Percentiles rank a stretch among this genome's conserved stretches.
Conservation (phyloP, 1,284 basidiomycete species). For the Lentinula novae-zelandiae region DNA sequence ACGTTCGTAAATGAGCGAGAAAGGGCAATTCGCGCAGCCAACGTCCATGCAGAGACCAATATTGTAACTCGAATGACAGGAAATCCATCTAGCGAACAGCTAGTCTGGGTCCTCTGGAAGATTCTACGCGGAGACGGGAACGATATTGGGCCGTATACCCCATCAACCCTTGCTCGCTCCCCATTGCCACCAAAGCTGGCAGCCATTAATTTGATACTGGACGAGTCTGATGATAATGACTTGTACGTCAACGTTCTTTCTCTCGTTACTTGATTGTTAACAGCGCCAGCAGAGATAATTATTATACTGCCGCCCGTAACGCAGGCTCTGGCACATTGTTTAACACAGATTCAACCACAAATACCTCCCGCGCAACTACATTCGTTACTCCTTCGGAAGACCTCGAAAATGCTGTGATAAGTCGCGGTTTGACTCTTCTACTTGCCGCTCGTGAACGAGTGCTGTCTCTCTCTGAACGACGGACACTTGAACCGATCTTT, state of each 20-base stretch:
- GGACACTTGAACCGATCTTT: slow-evolving; percentile 54
- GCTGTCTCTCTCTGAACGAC: slow-evolving; percentile 67
- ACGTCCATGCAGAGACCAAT: slow-evolving; percentile 39
- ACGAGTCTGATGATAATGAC: slow-evolving; percentile 49
- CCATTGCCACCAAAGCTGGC: slow-evolving; percentile 68
- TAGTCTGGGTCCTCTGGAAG: slow-evolving; percentile 82
- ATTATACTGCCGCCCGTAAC: slow-evolving; percentile 25
- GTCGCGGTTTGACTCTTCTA: slow-evolving; percentile 60
- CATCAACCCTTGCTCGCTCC: slow-evolving; percentile 62
- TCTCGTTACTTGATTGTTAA: background rate
- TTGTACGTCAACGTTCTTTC: slow-evolving; percentile 26
- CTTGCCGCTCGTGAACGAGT: slow-evolving; percentile 65
- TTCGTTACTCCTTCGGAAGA: slow-evolving; percentile 32
- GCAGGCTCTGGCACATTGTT: background rate
- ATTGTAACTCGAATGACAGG: slow-evolving; percentile 15
- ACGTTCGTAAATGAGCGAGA: slow-evolving; percentile 65
- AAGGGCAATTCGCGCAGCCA: slow-evolving; percentile 46
- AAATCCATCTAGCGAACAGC: slow-evolving; percentile 54
- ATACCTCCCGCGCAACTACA: slow-evolving; percentile 14
- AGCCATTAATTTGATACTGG: slow-evolving; percentile 61
- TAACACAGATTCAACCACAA: slow-evolving; percentile 6
- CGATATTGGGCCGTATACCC: slow-evolving; percentile 76
- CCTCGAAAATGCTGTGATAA: slow-evolving; percentile 30
- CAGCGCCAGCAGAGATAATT: slow-evolving; percentile 30
- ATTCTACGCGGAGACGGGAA: slow-evolving; percentile 74